phyloP scores from a whole-genome alignment of 805 yeast genomes.

The Pichia membranifaciens region DNA sequence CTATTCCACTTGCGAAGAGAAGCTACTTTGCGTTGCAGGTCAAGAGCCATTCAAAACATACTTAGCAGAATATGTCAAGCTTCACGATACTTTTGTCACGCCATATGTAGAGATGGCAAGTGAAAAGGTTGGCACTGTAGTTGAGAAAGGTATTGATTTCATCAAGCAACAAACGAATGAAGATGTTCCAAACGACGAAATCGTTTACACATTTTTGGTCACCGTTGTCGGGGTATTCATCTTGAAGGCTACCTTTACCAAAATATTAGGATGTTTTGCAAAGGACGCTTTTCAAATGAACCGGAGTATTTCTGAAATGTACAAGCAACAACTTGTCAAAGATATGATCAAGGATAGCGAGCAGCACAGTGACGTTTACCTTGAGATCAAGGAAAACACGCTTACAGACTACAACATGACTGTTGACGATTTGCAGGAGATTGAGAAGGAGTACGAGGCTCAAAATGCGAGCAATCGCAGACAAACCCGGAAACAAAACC shows the following conservation, averaged over 20 bases:
- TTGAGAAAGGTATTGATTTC: background rate
- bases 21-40: background rate
- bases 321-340: conserved; percentile 15
- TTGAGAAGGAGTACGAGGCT: conserved; percentile 1
- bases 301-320: conserved; percentile 23
- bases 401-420: background rate
- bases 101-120: conserved; percentile 6
- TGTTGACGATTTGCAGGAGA: conserved; percentile 3
- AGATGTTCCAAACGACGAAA: conserved; percentile 1
- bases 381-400: conserved; percentile 17
- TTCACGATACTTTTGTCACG: conserved; percentile 2
- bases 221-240: conserved; percentile 13
- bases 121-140: background rate
- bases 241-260: conserved; percentile 12
- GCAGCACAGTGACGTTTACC: conserved; percentile 13
- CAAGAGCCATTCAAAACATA: conserved; percentile 4
- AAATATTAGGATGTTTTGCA: conserved; percentile 16
- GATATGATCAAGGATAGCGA: background rate
- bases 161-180: background rate
- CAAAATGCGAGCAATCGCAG: conserved; percentile 14
- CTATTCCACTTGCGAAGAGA: too few relatives aligned
- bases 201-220: conserved; percentile 7
- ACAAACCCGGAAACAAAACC: background rate
- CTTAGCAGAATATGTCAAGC: background rate
- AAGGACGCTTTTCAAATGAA: conserved; percentile 23